A percentile compares a stretch with the other conserved stretches of the same genome.
Evolutionary conservation across 371 early-diverging fungal genomes (phyloP).

Genomic region (Parasitella parasitica): DNA sequence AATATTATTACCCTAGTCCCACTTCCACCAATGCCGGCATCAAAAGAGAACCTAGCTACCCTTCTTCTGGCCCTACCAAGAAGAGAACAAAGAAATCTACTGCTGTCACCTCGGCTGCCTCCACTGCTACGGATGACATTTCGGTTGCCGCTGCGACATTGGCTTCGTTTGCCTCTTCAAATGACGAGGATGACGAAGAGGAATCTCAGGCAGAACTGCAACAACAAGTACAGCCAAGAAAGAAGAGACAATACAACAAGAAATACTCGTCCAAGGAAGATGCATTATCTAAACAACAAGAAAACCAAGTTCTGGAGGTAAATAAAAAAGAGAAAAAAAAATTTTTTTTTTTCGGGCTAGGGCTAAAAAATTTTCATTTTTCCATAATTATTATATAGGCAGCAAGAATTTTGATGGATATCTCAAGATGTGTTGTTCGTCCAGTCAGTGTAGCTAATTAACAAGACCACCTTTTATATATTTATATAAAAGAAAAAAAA

Average conservation of each 20-base stretch:
- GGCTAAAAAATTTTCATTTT: slow-evolving; percentile 9
- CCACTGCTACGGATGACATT: slow-evolving; percentile 18
- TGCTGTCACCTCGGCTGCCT: slow-evolving; percentile 3
- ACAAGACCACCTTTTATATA: neutral
- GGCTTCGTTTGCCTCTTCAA: slow-evolving; percentile 35
- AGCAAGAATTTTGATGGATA: slow-evolving; percentile 49
- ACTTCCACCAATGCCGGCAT: neutral
- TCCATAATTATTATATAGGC: slow-evolving; percentile 28
- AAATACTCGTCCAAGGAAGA: slow-evolving; percentile 10
- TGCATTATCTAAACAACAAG: slow-evolving; percentile 23
- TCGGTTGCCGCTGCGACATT: slow-evolving; percentile 43
- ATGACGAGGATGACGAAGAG: slow-evolving; percentile 6
- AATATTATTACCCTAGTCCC: slow-evolving; percentile 4
- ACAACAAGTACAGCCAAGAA: slow-evolving; percentile 23
- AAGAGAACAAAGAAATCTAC: slow-evolving; percentile 13
- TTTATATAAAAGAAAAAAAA: no score
- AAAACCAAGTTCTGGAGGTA: slow-evolving; percentile 50
- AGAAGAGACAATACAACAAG: slow-evolving; percentile 9
- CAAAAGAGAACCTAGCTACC: neutral
- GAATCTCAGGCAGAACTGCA: neutral
- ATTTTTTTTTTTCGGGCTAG: neutral
- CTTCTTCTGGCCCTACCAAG: slow-evolving; percentile 1
- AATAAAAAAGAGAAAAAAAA: slow-evolving; percentile 8
- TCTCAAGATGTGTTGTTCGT: slow-evolving; percentile 41
- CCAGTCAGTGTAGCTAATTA: slow-evolving; percentile 18